Evolutionary conservation across 2,329 filamentous ascomycete genomes (phyloP), one percentile per base, ranked within the genome.

Genomic region (Colletotrichum endophyticum): DNA sequence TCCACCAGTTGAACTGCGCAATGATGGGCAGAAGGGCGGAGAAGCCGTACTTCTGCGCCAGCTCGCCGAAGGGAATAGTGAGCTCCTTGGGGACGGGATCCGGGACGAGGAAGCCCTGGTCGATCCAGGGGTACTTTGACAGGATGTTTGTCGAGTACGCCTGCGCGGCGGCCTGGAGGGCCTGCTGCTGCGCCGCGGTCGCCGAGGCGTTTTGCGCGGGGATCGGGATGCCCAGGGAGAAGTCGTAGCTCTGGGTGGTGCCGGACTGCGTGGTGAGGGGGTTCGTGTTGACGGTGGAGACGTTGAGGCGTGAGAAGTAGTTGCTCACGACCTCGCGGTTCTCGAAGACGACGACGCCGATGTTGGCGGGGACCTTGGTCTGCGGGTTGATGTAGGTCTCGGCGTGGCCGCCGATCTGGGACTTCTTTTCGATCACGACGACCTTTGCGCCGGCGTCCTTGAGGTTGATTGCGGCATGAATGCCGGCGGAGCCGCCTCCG

Each of bases 51-150:
- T 88, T 87, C 22, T 82, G 79, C 8, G 87, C 80, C 68, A 88
- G 88, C 9, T 87, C 82, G 2, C 85, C 83, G 49, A 85, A 89
- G 0, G 87, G 83, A 0, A 86, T 78, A 8, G 86, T 78, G 1
- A 90, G 80, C 57, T 89, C 88, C 34, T 85, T 82, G 0, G 88
- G 88, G 1, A 89, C 84, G 8, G 84, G 83, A n/a, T 84, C 77
- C 1, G 88, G 87, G 0, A 91, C 66, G 34, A 72, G 81, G 70
- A 84, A 85, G 3, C 85, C 84, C 12, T 73, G 22, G 32, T 78
- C 71, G 53, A 81, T 67, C 72, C 72, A 75, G 32, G 56, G 56
- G 67, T 77, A 77, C 63, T 72, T 75, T 32, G 72, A 57, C 30
- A 75, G 34, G 11, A 77, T 59, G 63, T 68, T 77, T 8, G 28